Evolutionary conservation across 2,329 filamentous ascomycete genomes (phyloP).

Genomic region (Fusarium sp.): DNA sequence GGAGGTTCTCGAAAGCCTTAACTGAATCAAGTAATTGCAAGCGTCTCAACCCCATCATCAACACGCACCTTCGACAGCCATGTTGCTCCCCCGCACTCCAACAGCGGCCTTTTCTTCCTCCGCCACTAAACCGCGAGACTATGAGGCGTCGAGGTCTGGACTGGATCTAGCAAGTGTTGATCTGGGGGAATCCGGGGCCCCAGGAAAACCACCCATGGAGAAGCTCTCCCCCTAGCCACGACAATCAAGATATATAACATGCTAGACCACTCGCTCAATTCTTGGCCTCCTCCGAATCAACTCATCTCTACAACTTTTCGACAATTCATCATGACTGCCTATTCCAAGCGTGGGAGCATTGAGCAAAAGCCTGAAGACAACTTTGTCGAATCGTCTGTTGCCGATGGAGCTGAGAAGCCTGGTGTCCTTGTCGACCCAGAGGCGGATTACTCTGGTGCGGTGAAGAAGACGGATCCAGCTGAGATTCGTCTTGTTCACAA

Average conservation of each 20-base stretch:
- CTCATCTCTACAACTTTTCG: background rate
- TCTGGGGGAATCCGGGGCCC: constrained; percentile 29
- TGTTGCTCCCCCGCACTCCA: background rate
- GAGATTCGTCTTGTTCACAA: constrained; percentile 50
- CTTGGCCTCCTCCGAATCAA: background rate
- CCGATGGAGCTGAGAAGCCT: constrained; percentile 30
- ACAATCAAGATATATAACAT: constrained; percentile 5
- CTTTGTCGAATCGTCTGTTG: constrained; percentile 34
- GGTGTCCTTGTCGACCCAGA: constrained; percentile 31
- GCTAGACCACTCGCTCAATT: background rate
- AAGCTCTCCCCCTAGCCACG: background rate
- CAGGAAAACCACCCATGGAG: background rate
- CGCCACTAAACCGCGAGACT: constrained; percentile 6
- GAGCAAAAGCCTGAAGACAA: constrained; percentile 38
- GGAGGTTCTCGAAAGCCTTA: background rate
- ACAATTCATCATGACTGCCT: constrained; percentile 19
- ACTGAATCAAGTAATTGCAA: background rate
- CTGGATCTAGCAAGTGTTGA: background rate
- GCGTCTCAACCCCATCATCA: background rate
- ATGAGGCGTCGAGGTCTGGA: background rate
- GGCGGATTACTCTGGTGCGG: constrained; percentile 47
- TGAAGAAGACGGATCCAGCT: constrained; percentile 43
- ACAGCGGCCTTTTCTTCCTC: constrained; percentile 20
- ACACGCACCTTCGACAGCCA: background rate
- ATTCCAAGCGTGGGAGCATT: constrained; percentile 30